phyloP scores from a whole-genome alignment of 129 eudicot species.

The Mikania micrantha region DNA sequence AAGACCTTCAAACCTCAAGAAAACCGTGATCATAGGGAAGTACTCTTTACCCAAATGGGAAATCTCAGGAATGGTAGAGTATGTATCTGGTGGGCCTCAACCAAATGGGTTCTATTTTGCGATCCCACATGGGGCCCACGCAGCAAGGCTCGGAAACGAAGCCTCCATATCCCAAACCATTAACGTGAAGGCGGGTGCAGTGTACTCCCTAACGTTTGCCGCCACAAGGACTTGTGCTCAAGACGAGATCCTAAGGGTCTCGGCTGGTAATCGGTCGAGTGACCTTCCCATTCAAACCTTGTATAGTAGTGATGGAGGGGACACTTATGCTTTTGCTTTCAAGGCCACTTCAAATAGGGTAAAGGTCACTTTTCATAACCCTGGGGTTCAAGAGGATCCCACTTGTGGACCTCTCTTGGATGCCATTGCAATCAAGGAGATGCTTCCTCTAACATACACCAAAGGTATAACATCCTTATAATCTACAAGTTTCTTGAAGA shows the following conservation, averaged over 20 bases:
- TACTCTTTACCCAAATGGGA: conserved; percentile 37
- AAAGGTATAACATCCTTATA: conserved; percentile 14
- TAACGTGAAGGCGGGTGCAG: conserved; percentile 16
- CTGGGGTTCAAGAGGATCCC: conserved; percentile 60
- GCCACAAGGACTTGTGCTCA: conserved; percentile 72
- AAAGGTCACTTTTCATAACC: conserved; percentile 47
- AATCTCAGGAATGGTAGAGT: conserved; percentile 39
- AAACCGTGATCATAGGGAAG: conserved; percentile 28
- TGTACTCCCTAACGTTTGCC: conserved; percentile 44
- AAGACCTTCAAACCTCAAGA: conserved; percentile 27
- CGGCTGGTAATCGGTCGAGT: conserved; percentile 25
- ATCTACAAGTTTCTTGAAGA: background rate
- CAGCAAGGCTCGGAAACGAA: conserved; percentile 55
- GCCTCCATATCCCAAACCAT: conserved; percentile 46
- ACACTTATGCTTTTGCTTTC: conserved; percentile 62
- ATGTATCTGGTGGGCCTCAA: conserved; percentile 48
- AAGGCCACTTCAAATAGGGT: conserved; percentile 28
- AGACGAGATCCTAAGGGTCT: conserved; percentile 41
- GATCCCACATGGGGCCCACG: conserved; percentile 49
- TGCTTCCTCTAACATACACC: conserved; percentile 27
- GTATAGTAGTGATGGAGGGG: conserved; percentile 60
- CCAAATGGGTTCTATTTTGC: conserved; percentile 50
- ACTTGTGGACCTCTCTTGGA: conserved; percentile 64
- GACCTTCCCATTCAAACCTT: conserved; percentile 55
- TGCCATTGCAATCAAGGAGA: conserved; percentile 57